phyloP scores from a whole-genome alignment of 768 basidiomycete species.

The Megacollybia marginata region DNA sequence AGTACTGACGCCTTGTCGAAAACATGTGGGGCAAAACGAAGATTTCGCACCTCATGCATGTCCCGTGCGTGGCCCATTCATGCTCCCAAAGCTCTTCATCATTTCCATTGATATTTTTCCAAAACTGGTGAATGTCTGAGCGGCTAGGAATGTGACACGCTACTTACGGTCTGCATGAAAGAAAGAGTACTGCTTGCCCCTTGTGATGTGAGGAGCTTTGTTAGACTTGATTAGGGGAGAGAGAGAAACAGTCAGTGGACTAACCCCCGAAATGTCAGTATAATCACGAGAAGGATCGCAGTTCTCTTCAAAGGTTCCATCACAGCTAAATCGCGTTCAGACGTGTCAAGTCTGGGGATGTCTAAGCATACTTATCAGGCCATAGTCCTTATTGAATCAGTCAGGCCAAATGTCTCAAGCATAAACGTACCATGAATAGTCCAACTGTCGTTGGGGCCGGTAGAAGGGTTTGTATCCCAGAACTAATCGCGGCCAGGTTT shows the following conservation, averaged over 20 bases:
- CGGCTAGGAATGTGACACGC: slow-evolving; percentile 12
- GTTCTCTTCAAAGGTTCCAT: slow-evolving; percentile 29
- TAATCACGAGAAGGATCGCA: slow-evolving; percentile 45
- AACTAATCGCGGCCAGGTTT: slow-evolving; percentile 32
- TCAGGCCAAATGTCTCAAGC: not conserved
- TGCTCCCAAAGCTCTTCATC: slow-evolving; percentile 69
- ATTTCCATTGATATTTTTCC: slow-evolving; percentile 53
- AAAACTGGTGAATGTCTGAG: slow-evolving; percentile 30
- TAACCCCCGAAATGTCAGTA: slow-evolving; percentile 31
- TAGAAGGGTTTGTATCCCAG: slow-evolving; percentile 59
- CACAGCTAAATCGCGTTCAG: slow-evolving; percentile 38
- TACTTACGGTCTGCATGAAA: slow-evolving; percentile 46
- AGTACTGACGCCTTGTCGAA: slow-evolving; percentile 34
- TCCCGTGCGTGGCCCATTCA: slow-evolving; percentile 69
- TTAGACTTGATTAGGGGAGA: not conserved
- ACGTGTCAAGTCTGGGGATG: not conserved
- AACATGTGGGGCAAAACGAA: no score
- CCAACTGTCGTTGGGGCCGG: slow-evolving; percentile 60
- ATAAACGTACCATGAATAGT: slow-evolving; percentile 58
- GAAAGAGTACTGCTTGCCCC: slow-evolving; percentile 51
- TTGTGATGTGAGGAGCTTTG: slow-evolving; percentile 47
- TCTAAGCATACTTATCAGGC: slow-evolving; percentile 46
- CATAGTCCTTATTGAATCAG: slow-evolving; percentile 42
- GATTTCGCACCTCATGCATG: slow-evolving; percentile 18
- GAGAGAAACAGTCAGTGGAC: slow-evolving; percentile 1